phyloP scores from a whole-genome alignment of 352 stramenopile genomes.

The Plasmopara halstedii region DNA sequence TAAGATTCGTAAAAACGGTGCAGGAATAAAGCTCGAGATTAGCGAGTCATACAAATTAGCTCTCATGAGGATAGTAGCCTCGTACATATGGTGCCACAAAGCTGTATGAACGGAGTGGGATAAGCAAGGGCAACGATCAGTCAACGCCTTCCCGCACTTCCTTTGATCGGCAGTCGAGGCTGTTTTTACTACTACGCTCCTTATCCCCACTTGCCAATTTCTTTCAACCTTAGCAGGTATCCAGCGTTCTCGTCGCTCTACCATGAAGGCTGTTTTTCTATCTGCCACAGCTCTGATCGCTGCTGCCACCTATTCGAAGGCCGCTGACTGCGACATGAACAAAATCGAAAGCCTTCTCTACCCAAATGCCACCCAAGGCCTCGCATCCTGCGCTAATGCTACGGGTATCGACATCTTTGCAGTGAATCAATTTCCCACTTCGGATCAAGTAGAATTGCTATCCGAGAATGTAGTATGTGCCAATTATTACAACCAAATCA shows the following conservation, averaged over 20 bases:
- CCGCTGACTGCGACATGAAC: conserved; percentile 38
- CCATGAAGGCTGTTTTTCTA: conserved; percentile 25
- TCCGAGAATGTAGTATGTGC: conserved; percentile 48
- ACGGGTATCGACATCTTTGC: conserved; percentile 57
- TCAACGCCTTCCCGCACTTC: not conserved
- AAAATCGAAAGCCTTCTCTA: conserved; percentile 49
- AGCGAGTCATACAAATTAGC: no score
- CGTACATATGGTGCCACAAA: not conserved
- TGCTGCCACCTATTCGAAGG: conserved; percentile 17
- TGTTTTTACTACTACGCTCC: not conserved
- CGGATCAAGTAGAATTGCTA: conserved; percentile 43
- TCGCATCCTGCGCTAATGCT: conserved; percentile 28
- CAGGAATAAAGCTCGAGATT: no score
- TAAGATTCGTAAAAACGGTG: not conserved
- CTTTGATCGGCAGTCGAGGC: conserved; percentile 6
- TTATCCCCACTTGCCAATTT: conserved; percentile 17
- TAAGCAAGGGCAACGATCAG: no score
- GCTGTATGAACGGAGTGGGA: no score
- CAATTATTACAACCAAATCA: conserved; percentile 69
- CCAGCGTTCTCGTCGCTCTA: not conserved
- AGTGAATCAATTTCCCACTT: conserved; percentile 35
- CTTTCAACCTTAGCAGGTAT: conserved; percentile 11
- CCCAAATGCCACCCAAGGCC: conserved; percentile 45
- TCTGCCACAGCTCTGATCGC: conserved; percentile 15
- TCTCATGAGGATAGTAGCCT: no score